A percentile compares a stretch with the other conserved stretches of the same genome.
These are phyloP conservation scores for Exserohilum rostratum DNA, from an alignment of 2,329 filamentous ascomycete genomes.

Conservation along the genomic window DNA sequence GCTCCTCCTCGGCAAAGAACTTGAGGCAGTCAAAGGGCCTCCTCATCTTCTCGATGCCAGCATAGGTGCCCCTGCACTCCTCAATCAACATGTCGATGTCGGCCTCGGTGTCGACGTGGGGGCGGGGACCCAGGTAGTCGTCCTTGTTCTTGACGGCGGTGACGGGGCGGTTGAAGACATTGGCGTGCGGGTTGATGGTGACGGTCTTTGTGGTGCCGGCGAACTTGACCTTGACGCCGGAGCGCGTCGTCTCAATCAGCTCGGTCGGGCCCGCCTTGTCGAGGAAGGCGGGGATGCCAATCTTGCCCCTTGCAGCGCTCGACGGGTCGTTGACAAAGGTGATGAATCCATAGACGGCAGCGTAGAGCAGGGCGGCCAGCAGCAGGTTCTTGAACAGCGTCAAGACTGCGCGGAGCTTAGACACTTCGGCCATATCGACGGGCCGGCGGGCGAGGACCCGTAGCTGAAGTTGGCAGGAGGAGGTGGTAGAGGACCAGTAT, in stretches of 20 bases:
- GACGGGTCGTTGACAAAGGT: slow-evolving; percentile 51
- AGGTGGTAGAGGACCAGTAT: slow-evolving; percentile 19
- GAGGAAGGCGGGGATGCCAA: slow-evolving; percentile 51
- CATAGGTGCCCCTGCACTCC: slow-evolving; percentile 59
- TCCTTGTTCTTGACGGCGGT: slow-evolving; percentile 59
- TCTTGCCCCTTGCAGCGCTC: slow-evolving; percentile 48
- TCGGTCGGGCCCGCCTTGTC: slow-evolving; percentile 51
- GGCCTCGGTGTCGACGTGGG: slow-evolving; percentile 60
- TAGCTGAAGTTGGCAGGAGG: slow-evolving; percentile 11
- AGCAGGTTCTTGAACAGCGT: slow-evolving; percentile 52
- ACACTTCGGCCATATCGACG: slow-evolving; percentile 44
- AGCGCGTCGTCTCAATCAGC: slow-evolving; percentile 50
- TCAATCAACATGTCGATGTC: slow-evolving; percentile 60
- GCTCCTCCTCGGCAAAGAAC: slow-evolving; percentile 57
- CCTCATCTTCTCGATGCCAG: slow-evolving; percentile 61
- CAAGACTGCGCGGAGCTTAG: slow-evolving; percentile 40
- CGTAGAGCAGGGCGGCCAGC: slow-evolving; percentile 52
- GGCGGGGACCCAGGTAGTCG: slow-evolving; percentile 58
- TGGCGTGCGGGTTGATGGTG: slow-evolving; percentile 59
- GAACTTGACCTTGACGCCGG: slow-evolving; percentile 52
- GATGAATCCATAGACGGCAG: slow-evolving; percentile 50
- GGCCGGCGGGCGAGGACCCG: slow-evolving; percentile 23
- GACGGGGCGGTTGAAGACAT: slow-evolving; percentile 61
- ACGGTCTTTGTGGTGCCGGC: slow-evolving; percentile 49
- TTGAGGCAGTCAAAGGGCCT: slow-evolving; percentile 60